phyloP scores from a whole-genome alignment of 805 yeast species.

The Vanderwaltozyma yarrowii region DNA sequence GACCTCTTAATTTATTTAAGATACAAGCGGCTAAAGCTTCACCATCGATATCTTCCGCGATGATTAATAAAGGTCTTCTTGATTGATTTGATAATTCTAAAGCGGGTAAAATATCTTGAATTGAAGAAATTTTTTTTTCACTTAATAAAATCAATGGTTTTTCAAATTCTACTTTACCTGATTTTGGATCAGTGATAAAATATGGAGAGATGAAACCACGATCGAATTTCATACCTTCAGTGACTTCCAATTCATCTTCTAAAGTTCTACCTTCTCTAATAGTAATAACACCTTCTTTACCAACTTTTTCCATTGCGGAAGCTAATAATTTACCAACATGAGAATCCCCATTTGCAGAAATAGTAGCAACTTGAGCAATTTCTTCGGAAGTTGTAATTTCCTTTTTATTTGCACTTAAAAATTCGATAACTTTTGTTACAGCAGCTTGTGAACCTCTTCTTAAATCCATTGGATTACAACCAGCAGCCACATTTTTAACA shows the following conservation, averaged over 20 bases:
- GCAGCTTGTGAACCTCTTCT: constrained; percentile 97
- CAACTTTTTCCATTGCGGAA: constrained; percentile 96
- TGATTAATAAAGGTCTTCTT: constrained; percentile 84
- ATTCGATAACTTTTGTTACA: constrained; percentile 83
- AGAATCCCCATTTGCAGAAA: constrained; percentile 91
- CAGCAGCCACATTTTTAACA: constrained; percentile 95
- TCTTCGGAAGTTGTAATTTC: constrained; percentile 90
- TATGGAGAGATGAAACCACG: constrained; percentile 96
- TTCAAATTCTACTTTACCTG: constrained; percentile 89
- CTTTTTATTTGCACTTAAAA: constrained; percentile 74
- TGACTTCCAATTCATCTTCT: constrained; percentile 92
- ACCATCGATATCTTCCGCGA: constrained; percentile 95
- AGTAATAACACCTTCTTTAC: constrained; percentile 98
- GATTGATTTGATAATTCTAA: constrained; percentile 86
- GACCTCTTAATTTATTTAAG: constrained; percentile 94
- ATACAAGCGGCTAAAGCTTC: constrained; percentile 98
- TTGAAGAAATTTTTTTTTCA: constrained; percentile 86
- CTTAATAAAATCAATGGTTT: constrained; percentile 80
- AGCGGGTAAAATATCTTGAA: constrained; percentile 87
- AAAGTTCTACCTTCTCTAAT: constrained; percentile 95
- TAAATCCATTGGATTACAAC: constrained; percentile 97
- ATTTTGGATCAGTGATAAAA: constrained; percentile 88
- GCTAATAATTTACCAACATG: constrained; percentile 90
- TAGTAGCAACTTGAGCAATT: constrained; percentile 96
- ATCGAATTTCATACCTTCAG: constrained; percentile 97